Evolutionary conservation across 352 stramenopile genomes (phyloP), one percentile per base, ranked within the genome.

Genomic region (Globisporangium sylvaticum): DNA sequence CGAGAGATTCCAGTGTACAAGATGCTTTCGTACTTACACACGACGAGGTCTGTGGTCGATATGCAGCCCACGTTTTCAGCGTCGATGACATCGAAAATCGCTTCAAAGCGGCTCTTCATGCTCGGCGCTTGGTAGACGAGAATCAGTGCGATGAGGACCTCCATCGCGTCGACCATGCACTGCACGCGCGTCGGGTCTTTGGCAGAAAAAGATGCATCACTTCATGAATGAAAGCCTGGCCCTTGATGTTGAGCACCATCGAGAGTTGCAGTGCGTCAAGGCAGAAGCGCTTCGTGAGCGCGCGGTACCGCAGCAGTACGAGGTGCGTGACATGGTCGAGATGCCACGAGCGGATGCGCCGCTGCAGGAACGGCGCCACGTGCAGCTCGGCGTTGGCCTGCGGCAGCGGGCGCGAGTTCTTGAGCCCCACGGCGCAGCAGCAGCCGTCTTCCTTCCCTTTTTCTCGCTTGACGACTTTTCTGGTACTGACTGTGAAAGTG

Each of bases 91-190:
- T 88, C 80, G 62, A 90, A 88, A 32, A 90, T 88, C 15, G 80
- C 80, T 73, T 90, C 75, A 56, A 89, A 89, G 39, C 82, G 82
- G n/a, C 71, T 72, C 25, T 75, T 70, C 80, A 88, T 89, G 31
- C 62, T 76, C 1, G 78, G 72, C 20, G 81, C 80, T 59, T 92
- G 84, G 34, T 80, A 90, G 12, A 90, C 80, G 54, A 92, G 77
- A 10, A 79, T 71, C 14, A 92, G 57, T 25, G 80, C 78, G 34
- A 90, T 74, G 29, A 90, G 71, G 15, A 92, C 74, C 64, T 92
- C 81, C 72, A 87, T 87, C n/a, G 66, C 68, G 65, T 92, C 84
- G 29, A 92, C 77, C 81, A 87, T 88, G 65, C 76, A 87, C 70
- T 87, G 78, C 37, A 84, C 79, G 29, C 82, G 73, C 31, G 77